phyloP scores from a whole-genome alignment of 805 yeast genomes.

The Candida argentea region DNA sequence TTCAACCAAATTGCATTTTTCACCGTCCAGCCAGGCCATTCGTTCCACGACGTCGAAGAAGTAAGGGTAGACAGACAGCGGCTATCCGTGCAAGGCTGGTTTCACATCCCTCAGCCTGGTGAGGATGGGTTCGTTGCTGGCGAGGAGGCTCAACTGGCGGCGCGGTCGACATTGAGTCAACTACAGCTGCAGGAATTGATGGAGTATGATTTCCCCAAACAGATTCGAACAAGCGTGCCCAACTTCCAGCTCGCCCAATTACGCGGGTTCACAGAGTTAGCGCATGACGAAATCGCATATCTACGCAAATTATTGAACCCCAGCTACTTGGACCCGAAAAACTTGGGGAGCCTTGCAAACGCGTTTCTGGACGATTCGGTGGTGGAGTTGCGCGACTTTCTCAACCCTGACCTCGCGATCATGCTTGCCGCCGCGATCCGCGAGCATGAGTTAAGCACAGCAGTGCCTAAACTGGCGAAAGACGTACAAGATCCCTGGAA shows the following conservation, averaged over 20 bases:
- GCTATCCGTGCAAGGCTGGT: conserved; percentile 96
- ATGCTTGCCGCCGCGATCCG: conserved; percentile 39
- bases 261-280: conserved; percentile 8
- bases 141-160: conserved; percentile 71
- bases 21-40: conserved; percentile 90
- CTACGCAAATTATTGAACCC: conserved; percentile 49
- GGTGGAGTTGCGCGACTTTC: conserved; percentile 53
- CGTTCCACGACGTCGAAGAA: conserved; percentile 98
- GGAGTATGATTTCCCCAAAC: conserved; percentile 77
- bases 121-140: conserved; percentile 80
- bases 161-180: conserved; percentile 67
- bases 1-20: conserved; percentile 95
- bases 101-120: conserved; percentile 90
- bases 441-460: conserved; percentile 48
- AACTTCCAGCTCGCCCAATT: conserved; percentile 26
- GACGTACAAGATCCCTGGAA: conserved; percentile 75
- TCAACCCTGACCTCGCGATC: conserved; percentile 45
- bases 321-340: conserved; percentile 29
- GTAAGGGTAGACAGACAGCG: conserved; percentile 87
- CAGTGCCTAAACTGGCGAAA: conserved; percentile 44
- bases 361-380: conserved; percentile 60
- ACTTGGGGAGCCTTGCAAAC: conserved; percentile 28
- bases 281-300: conserved; percentile 36
- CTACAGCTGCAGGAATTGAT: conserved; percentile 66
- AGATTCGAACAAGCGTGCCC: conserved; percentile 34